Conservation (phyloP, 2,329 filamentous ascomycete species). For the Cercospora janseana region DNA sequence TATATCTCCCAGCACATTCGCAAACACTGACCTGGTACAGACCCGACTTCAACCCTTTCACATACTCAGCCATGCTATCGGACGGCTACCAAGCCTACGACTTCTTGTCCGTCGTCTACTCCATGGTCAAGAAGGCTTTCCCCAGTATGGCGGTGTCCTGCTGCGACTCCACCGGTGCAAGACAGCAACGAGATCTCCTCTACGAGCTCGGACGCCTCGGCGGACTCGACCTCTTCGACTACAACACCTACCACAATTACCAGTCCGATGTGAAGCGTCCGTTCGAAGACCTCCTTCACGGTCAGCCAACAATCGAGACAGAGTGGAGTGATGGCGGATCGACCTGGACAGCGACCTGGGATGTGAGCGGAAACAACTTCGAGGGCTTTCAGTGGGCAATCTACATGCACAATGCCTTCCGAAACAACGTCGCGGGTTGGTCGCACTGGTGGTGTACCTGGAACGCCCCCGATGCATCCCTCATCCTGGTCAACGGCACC, state of each 20-base stretch:
- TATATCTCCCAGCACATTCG: background rate
- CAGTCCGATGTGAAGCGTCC: background rate
- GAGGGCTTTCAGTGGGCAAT: background rate
- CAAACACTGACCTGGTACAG: background rate
- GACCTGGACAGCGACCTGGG: background rate
- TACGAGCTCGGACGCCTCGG: background rate
- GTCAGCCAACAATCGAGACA: background rate
- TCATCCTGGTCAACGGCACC: background rate
- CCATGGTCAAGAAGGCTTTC: background rate
- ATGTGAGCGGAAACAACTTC: background rate
- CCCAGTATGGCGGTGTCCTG: background rate
- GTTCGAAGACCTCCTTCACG: background rate
- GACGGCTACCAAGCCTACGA: background rate
- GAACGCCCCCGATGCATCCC: background rate
- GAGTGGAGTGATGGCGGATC: background rate
- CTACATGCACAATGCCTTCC: background rate
- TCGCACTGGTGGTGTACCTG: background rate
- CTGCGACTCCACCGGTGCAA: background rate
- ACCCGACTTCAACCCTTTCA: slow-evolving; percentile 4
- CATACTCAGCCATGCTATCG: background rate
- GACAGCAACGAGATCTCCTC: background rate
- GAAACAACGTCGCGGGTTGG: background rate
- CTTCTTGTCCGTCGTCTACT: background rate
- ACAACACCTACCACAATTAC: slow-evolving; percentile 1
- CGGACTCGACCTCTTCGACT: background rate